These are phyloP conservation scores for Ciborinia camelliae DNA, from an alignment of 2,329 filamentous ascomycete species.

Conservation along the genomic window DNA sequence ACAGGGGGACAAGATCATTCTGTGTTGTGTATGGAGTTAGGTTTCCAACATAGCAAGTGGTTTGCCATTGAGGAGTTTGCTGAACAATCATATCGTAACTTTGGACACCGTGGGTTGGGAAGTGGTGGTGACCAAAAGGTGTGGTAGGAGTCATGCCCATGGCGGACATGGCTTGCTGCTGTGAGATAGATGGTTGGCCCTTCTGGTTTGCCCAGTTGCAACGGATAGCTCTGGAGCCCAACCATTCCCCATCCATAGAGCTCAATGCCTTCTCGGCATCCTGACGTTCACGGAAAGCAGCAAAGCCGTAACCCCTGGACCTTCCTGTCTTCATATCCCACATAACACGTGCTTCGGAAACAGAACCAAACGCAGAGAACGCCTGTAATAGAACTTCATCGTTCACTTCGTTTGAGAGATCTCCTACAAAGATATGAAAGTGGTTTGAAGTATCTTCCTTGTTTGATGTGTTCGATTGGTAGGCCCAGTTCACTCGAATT, in stretches of 20 bases:
- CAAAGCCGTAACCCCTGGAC: constrained; percentile 95
- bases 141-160: constrained; percentile 99
- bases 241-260: constrained; percentile 99
- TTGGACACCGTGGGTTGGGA: constrained; percentile 92
- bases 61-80: constrained; percentile 97
- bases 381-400: constrained; percentile 91
- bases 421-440: constrained; percentile 98
- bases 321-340: constrained; percentile 99
- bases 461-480: constrained; percentile 88
- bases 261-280: constrained; percentile 95
- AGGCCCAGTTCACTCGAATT: constrained; percentile 99
- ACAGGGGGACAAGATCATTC: constrained; percentile 93
- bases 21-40: constrained; percentile 96
- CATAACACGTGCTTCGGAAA: constrained; percentile 98
- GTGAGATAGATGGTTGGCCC: constrained; percentile 96
- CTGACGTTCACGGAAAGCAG: constrained; percentile 88
- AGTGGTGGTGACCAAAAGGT: constrained; percentile 94
- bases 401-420: constrained; percentile 97
- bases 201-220: constrained; percentile 99
- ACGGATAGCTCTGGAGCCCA: constrained; percentile 94
- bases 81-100: constrained; percentile 96
- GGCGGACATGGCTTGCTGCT: constrained; percentile 93
- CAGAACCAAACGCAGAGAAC: constrained; percentile 91
- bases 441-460: constrained; percentile 98
- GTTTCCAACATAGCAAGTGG: constrained; percentile 96